phyloP scores from a whole-genome alignment of 805 yeast species.

The Debaryomyces castellii region DNA sequence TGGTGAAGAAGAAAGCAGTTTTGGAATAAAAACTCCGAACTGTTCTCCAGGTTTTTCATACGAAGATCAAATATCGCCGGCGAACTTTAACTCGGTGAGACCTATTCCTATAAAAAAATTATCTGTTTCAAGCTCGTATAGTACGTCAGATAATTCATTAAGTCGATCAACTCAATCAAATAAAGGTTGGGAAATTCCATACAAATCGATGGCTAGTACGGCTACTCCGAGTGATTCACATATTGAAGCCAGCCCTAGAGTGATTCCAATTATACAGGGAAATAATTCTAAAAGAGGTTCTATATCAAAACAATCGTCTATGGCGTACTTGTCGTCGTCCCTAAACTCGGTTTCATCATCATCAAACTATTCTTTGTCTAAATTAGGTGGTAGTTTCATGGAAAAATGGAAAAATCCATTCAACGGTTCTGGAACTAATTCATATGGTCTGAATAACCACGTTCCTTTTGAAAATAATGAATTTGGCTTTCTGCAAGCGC shows the following conservation, averaged over 20 bases:
- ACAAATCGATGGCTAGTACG: constrained; percentile 29
- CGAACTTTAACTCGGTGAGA: not conserved
- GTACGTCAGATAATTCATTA: constrained; percentile 22
- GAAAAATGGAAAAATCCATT: constrained; percentile 45
- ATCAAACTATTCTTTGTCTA: constrained; percentile 39
- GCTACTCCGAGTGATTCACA: constrained; percentile 14
- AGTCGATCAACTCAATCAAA: constrained; percentile 24
- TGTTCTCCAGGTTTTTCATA: not conserved
- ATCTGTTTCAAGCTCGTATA: constrained; percentile 11
- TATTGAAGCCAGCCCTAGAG: constrained; percentile 14
- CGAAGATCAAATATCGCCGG: not conserved
- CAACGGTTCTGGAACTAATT: constrained; percentile 5
- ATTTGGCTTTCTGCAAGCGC: constrained; percentile 10
- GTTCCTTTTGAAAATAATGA: constrained; percentile 9
- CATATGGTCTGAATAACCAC: not conserved
- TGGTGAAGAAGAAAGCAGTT: not conserved
- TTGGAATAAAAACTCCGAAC: not conserved
- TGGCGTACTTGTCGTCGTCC: constrained; percentile 43
- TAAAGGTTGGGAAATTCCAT: constrained; percentile 51
- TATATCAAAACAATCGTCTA: constrained; percentile 35
- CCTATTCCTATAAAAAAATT: constrained; percentile 14
- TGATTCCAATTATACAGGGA: constrained; percentile 20
- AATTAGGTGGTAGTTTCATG: constrained; percentile 42
- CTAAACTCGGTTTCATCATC: constrained; percentile 37
- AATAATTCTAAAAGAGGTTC: constrained; percentile 26